phyloP scores from a whole-genome alignment of 2,329 filamentous ascomycete species.

The Clonostachys sp. region DNA sequence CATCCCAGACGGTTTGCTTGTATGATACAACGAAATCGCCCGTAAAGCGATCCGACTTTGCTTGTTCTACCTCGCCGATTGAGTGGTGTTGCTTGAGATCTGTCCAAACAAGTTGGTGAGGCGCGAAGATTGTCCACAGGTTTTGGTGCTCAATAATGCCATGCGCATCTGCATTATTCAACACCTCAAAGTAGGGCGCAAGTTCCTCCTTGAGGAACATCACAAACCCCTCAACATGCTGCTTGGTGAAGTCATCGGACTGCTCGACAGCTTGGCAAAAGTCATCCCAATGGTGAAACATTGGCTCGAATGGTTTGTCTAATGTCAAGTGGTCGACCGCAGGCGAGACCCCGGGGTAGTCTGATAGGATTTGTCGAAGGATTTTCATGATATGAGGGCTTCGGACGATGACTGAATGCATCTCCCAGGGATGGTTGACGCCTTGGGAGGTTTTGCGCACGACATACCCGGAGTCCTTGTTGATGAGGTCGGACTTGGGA shows the following conservation, averaged over 20 bases:
- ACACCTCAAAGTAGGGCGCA: slow-evolving; percentile 37
- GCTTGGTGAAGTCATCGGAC: slow-evolving; percentile 26
- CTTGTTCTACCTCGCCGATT: slow-evolving; percentile 12
- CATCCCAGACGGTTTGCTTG: slow-evolving; percentile 42
- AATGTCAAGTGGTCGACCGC: slow-evolving; percentile 58
- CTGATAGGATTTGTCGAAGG: slow-evolving; percentile 8
- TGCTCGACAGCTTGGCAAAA: slow-evolving; percentile 28
- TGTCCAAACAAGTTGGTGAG: slow-evolving; percentile 33
- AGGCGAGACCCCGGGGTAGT: slow-evolving; percentile 56
- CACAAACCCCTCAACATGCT: slow-evolving; percentile 41
- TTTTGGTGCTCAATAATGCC: slow-evolving; percentile 48
- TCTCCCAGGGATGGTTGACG: no score
- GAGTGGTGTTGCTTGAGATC: slow-evolving; percentile 26
- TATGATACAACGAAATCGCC: slow-evolving; percentile 30
- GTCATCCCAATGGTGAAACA: slow-evolving; percentile 60
- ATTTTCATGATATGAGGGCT: no score
- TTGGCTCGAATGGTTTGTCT: slow-evolving; percentile 52
- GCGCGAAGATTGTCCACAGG: slow-evolving; percentile 47
- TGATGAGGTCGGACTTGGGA: no score
- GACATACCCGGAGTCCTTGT: no score
- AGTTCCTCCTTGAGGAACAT: slow-evolving; percentile 45
- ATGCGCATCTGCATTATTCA: slow-evolving; percentile 12
- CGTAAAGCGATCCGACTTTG: slow-evolving; percentile 22
- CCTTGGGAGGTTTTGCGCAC: no score
- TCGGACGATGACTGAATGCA: no score